A percentile compares a stretch with the other conserved stretches of the same genome.
Conservation (phyloP, 768 basidiomycete genomes). For the Lyophyllum decastes region DNA sequence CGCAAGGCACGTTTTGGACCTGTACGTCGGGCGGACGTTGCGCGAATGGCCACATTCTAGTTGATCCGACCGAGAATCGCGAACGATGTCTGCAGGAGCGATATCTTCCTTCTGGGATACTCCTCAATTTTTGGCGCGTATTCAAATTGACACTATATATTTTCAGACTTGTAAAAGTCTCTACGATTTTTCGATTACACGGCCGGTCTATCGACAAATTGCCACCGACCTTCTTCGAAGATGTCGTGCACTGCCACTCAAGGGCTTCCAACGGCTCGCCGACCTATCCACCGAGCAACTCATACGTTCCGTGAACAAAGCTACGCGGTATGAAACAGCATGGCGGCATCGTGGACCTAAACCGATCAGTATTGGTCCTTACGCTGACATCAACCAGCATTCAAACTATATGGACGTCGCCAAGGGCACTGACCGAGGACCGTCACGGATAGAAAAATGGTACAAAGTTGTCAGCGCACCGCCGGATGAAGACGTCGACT, state of each 20-base stretch:
- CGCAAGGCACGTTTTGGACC: not conserved
- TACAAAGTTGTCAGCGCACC: slow-evolving; percentile 71
- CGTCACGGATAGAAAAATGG: slow-evolving; percentile 41
- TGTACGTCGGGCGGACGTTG: not conserved
- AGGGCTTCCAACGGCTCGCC: slow-evolving; percentile 67
- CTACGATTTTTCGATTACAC: slow-evolving; percentile 60
- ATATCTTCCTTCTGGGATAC: not conserved
- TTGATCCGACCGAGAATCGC: not conserved
- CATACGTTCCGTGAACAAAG: slow-evolving; percentile 63
- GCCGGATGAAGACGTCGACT: slow-evolving; percentile 70
- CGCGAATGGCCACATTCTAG: too few species aligned
- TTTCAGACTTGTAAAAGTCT: slow-evolving; percentile 65
- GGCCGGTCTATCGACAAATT: slow-evolving; percentile 68
- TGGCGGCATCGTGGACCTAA: slow-evolving; percentile 63
- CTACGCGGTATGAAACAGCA: slow-evolving; percentile 57
- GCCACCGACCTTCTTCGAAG: slow-evolving; percentile 62
- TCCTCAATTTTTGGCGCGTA: not conserved
- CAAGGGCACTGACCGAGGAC: slow-evolving; percentile 9
- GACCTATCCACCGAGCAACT: slow-evolving; percentile 67
- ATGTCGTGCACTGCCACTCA: slow-evolving; percentile 68
- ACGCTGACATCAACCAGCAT: slow-evolving; percentile 30
- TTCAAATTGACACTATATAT: slow-evolving; percentile 6
- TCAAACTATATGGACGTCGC: slow-evolving; percentile 41
- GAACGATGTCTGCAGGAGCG: not conserved
- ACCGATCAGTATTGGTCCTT: slow-evolving; percentile 39